Base-by-base conservation (phyloP, 129 eudicot species). In the Pulicaria dysenterica region DNA sequence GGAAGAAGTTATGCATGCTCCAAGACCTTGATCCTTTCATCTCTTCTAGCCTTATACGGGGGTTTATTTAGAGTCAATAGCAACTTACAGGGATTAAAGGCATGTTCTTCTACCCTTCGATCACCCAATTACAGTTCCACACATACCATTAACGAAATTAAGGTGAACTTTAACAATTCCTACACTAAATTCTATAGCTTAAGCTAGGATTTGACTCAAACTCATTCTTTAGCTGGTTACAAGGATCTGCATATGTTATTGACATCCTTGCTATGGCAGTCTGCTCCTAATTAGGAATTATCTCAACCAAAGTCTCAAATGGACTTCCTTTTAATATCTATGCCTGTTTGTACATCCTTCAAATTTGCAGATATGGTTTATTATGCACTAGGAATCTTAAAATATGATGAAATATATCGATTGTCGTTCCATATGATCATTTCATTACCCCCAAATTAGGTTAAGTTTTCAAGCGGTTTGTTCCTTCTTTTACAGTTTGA, bases 1-100 rank as follows among this genome's bases (percentile, higher is more conserved):
- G 37, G 5, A 64, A 14, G 69, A 43, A 16, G 70, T 64, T 64
- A 64, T 44, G 34, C 70, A 44, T 17, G 41, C 48, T 64, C 41
- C 17, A 44, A 17, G 24, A 19, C 55, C 37, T 43, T 9, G 16
- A 17, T 64, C 16, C 9, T 44, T 63, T 45, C 40, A 44, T 44
- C 8, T 44, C 54, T 44, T 44, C 16, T 7, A 64, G 19, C 70
- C 17, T 44, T 13, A n/a, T 63, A 16, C 8, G 1, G 50, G 50
- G 51, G 41, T 63, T 42, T 34, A 42, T 43, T 17, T 42, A 0
- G 38, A 42, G 38, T 43, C 39, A 13, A 42, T 40, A 46, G 39
- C 48, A 61, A 39, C 43, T 61, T 31, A 47, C 14, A 39, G 6
- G 0, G 19, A 61, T 12, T n/a, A 11, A 53, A 14, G 13, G 31